These are phyloP conservation scores for Piloderma croceum DNA, from an alignment of 768 basidiomycete genomes.

Conservation along the genomic window DNA sequence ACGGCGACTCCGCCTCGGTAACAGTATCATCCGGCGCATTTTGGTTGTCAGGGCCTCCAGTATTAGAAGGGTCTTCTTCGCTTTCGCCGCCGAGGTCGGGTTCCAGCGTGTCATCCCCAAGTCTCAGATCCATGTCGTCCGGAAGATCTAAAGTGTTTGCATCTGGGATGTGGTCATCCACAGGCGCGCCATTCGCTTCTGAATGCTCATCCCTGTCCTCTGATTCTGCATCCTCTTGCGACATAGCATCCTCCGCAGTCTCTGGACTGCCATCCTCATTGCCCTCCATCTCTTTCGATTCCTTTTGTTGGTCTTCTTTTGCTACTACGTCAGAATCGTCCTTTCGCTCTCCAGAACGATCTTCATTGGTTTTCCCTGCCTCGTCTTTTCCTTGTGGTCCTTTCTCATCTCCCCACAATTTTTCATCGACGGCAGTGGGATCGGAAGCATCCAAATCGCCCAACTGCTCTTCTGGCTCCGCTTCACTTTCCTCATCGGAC, in stretches of 20 bases:
- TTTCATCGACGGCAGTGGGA: slow-evolving; percentile 86
- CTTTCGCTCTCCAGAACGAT: slow-evolving; percentile 47
- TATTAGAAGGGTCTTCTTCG: too few species aligned
- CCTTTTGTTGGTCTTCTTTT: slow-evolving; percentile 27
- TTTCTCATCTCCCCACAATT: slow-evolving; percentile 89
- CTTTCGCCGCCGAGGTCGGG: slow-evolving; percentile 30
- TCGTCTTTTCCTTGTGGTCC: slow-evolving; percentile 47
- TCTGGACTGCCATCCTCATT: slow-evolving; percentile 22
- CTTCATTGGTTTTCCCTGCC: slow-evolving; percentile 53
- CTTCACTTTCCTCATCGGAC: slow-evolving; percentile 48
- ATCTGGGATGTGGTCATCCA: slow-evolving; percentile 75
- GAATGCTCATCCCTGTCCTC: slow-evolving; percentile 39
- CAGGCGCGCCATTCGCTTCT: slow-evolving; percentile 53
- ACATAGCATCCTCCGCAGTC: slow-evolving; percentile 23
- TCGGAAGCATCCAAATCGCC: slow-evolving; percentile 80
- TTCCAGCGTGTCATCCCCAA: slow-evolving; percentile 31
- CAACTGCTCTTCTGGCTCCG: slow-evolving; percentile 76
- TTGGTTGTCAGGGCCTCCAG: slow-evolving; percentile 23
- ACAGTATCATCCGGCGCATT: slow-evolving; percentile 24
- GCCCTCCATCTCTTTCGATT: slow-evolving; percentile 24
- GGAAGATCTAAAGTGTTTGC: slow-evolving; percentile 85
- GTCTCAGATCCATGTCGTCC: slow-evolving; percentile 69
- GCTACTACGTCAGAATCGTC: slow-evolving; percentile 67
- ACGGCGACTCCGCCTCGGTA: slow-evolving; percentile 34
- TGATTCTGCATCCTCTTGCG: slow-evolving; percentile 23